Base-by-base conservation (phyloP, 1,284 basidiomycete genomes). In the Sphagnurus paluster region DNA sequence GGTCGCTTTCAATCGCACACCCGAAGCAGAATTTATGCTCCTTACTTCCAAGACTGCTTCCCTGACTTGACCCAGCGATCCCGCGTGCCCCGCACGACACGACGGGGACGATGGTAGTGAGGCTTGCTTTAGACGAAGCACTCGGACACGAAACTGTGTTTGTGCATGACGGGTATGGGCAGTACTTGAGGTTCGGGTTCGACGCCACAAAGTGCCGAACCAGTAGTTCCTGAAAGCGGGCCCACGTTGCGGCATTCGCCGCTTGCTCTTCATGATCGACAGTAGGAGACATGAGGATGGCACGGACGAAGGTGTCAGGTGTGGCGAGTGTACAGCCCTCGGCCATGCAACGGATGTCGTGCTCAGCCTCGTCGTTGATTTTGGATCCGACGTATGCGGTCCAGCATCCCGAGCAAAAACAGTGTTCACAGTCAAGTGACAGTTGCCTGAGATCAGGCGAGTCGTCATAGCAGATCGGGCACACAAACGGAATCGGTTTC, bases 401-500 rank as follows among this genome's bases (percentile, higher is more conserved):
- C 89, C 97, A 99, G 70, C 96, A 99, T 13, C 76, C 82, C 13
- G 76, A 77, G 70, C 94, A 98, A 67, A 90, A 96, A 19, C 77
- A 68, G 66, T 97, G 93, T 33, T 79, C 81, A 66, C 93, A 97
- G 23, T 79, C 74, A 34, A 96, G 75, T 1, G 84, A 67, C 23
- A 86, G 74, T 6, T 77, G 80, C 25, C 75, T 74, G 10, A 81
- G 73, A 49, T 81, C 58, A 2, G 71, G 77, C 2, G 77, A 70
- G 55, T 93, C 92, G 64, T 91, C 86, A 68, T 86, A 97, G 71
- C 94, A 98, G 62, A 97, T 90, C 5, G 90, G 88, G 64, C 94
- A 98, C 30, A 88, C 76, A 65, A 93, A 93, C 5, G 76, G 76
- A 39, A 74, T 79, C 60, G 60, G 16, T 42, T 53, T 50, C 33